A percentile compares a stretch with the other conserved stretches of the same genome.
Evolutionary conservation across 495 filamentous ascomycete species (phyloP).

Genomic region (Trichoderma erinaceum): DNA sequence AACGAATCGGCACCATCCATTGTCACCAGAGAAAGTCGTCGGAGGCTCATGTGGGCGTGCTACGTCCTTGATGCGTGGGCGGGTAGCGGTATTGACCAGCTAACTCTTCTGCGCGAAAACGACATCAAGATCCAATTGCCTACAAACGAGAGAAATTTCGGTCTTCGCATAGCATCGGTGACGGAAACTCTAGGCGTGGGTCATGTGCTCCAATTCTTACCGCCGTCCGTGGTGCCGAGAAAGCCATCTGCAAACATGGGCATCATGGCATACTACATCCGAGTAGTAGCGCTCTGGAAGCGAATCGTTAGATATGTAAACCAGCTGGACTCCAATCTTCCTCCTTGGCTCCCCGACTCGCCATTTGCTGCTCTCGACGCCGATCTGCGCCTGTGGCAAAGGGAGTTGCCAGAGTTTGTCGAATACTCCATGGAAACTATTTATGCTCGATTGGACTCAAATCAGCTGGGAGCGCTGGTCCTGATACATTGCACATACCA

Average conservation of each 20-base stretch:
- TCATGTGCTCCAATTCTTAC: slow-evolving; percentile 14
- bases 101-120: slow-evolving; percentile 28
- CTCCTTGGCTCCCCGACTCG: slow-evolving; percentile 6
- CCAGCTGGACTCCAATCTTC: slow-evolving; percentile 1
- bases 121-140: slow-evolving; percentile 37
- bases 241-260: slow-evolving; percentile 15
- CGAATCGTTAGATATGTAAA: slow-evolving; percentile 12
- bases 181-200: slow-evolving; percentile 15
- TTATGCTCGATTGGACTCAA: slow-evolving; percentile 13
- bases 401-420: slow-evolving; percentile 15
- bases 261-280: slow-evolving; percentile 17
- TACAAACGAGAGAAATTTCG: slow-evolving; percentile 28
- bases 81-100: slow-evolving; percentile 22
- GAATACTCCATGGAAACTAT: slow-evolving; percentile 16
- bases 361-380: slow-evolving; percentile 13
- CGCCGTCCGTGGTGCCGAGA: slow-evolving; percentile 7
- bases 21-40: slow-evolving; percentile 27
- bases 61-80: slow-evolving; percentile 36
- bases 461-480: slow-evolving; percentile 15
- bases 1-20: neutral
- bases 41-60: slow-evolving; percentile 37
- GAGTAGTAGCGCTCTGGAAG: slow-evolving; percentile 15
- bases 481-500: slow-evolving; percentile 16
- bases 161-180: slow-evolving; percentile 14
- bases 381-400: slow-evolving; percentile 5